Evolutionary conservation across 768 basidiomycete species (phyloP), one percentile per base, ranked within the genome.

Genomic region (Royoungia palumana): DNA sequence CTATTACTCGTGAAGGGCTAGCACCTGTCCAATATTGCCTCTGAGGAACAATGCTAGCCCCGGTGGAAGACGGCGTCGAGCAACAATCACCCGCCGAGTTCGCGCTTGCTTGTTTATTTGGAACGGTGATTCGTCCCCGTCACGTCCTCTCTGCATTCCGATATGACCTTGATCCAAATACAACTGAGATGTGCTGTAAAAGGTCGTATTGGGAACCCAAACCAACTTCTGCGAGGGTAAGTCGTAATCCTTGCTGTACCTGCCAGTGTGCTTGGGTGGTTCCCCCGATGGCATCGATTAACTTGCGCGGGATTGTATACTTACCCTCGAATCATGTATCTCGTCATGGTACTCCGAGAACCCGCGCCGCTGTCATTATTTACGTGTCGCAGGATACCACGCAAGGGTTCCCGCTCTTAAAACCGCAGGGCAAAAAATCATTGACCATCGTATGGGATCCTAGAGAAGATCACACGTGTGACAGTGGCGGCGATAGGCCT

Each of bases 251-350:
- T 34, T 53, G 46, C 35, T 50, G 27, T 48, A 25, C 49, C 49
- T 32, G n/a, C n/a, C n/a, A n/a, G n/a, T n/a, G n/a, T 37, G 41
- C 37, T 9, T 35, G 36, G 16, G 41, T 22, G 50, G 51, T 63
- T 62, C 61, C 49, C 55, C 63, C 60, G 57, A 63, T 63, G 60
- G 58, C 62, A 64, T 65, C 58, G 63, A 65, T 58, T 61, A 52
- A 55, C 52, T 55, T 28, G 47, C 39, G 60, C 54, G 53, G 55
- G 43, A 50, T 49, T 38, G 46, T 46, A 35, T 27, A 14, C 49
- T 47, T 51, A 65, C 63, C 63, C 65, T 65, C 57, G 61, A 65
- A 65, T 68, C 64, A 50, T 34, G 34, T 40, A 34, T 45, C 58
- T 46, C 50, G 50, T 39, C 47, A 55, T 43, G 47, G 41, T 38